Conservation (phyloP, 768 basidiomycete genomes). For the Tulasnella sp. region DNA sequence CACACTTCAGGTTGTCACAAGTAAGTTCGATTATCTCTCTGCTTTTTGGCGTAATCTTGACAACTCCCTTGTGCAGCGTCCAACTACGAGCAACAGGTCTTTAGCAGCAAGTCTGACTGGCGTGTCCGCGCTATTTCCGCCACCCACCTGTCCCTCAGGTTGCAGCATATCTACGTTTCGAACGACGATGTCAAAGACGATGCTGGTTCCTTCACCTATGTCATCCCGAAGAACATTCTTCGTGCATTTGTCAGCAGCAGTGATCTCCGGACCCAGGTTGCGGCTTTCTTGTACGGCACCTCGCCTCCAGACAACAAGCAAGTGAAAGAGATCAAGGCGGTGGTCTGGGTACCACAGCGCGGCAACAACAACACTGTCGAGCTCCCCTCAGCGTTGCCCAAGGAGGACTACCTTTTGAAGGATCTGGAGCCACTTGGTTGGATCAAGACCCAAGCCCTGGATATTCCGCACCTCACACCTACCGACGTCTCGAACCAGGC, state of each 20-base stretch:
- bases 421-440: slow-evolving; percentile 93
- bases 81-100: slow-evolving; percentile 97
- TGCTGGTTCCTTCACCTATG: slow-evolving; percentile 88
- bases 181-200: slow-evolving; percentile 99
- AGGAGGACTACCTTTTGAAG: slow-evolving; percentile 91
- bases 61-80: slow-evolving; percentile 52
- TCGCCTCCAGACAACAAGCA: slow-evolving; percentile 95
- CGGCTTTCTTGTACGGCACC: slow-evolving; percentile 86
- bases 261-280: slow-evolving; percentile 94
- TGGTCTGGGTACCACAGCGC: slow-evolving; percentile 97
- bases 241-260: slow-evolving; percentile 89
- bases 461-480: slow-evolving; percentile 87
- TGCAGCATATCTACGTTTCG: slow-evolving; percentile 98
- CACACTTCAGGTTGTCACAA: slow-evolving; percentile 90
- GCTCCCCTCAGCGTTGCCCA: slow-evolving; percentile 81
- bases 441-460: slow-evolving; percentile 94
- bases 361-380: slow-evolving; percentile 94
- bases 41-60: neutral
- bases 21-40: slow-evolving; percentile 42
- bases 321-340: slow-evolving; percentile 97
- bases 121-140: slow-evolving; percentile 97
- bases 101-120: slow-evolving; percentile 99
- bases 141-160: slow-evolving; percentile 89
- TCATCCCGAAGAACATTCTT: slow-evolving; percentile 94
- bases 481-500: slow-evolving; percentile 92